A percentile compares a stretch with the other conserved stretches of the same genome.
Evolutionary conservation across 2,329 filamentous ascomycete genomes (phyloP).

Genomic region (Fonsecaea erecta): DNA sequence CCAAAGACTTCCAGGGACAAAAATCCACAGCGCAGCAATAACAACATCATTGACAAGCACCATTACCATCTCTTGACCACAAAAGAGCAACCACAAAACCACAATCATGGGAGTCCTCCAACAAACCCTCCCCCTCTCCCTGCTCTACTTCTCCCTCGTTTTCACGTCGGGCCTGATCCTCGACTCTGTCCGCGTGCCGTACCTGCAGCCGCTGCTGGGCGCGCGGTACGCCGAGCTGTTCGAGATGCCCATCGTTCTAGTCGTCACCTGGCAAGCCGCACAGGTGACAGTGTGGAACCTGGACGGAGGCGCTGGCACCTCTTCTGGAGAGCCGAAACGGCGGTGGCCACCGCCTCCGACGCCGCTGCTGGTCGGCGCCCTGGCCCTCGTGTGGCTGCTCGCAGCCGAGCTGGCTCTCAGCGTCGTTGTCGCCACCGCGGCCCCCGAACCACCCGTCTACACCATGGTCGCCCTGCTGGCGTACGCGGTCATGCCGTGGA

Average conservation of each 20-base stretch:
- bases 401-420: constrained; percentile 16
- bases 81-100: neutral
- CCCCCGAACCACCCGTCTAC: too few species aligned
- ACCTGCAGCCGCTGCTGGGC: constrained; percentile 19
- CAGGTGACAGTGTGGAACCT: constrained; percentile 24
- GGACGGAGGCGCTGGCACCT: neutral
- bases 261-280: constrained; percentile 26
- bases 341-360: neutral
- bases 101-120: constrained; percentile 1
- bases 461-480: constrained; percentile 14
- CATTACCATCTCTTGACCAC: too few species aligned
- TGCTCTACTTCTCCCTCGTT: constrained; percentile 23
- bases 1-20: neutral
- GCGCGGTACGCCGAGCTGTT: constrained; percentile 23
- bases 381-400: constrained; percentile 20
- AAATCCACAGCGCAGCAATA: too few species aligned
- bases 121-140: constrained; percentile 18
- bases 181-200: constrained; percentile 14
- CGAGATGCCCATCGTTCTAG: constrained; percentile 24
- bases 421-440: too few species aligned
- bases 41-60: too few species aligned
- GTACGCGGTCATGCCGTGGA: constrained; percentile 25
- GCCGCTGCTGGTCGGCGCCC: constrained; percentile 14
- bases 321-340: too few species aligned
- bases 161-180: constrained; percentile 17